Evolutionary conservation across 1,284 basidiomycete genomes (phyloP).

Genomic region (Rhodotorula sp.): DNA sequence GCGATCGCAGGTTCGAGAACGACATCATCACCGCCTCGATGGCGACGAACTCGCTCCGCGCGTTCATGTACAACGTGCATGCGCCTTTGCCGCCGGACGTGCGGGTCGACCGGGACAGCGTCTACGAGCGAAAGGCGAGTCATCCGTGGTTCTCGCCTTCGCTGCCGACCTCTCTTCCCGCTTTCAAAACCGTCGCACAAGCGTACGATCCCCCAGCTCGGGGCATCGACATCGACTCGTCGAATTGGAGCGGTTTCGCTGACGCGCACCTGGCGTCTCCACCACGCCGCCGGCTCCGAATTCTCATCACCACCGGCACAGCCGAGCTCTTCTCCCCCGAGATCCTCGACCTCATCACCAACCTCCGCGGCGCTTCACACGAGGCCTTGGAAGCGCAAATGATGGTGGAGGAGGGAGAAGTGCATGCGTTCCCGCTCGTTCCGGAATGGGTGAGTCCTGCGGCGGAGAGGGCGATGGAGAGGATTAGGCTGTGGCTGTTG

Average conservation of each 20-base stretch:
- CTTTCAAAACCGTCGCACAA: conserved; percentile 5
- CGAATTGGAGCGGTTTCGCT: not conserved
- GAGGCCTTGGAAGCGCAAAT: conserved; percentile 25
- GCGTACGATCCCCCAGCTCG: conserved; percentile 6
- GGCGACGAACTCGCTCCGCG: conserved; percentile 28
- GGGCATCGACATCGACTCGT: too few species aligned
- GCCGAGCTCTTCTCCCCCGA: conserved; percentile 40
- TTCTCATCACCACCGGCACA: conserved; percentile 31
- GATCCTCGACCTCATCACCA: conserved; percentile 19
- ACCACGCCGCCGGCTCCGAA: not conserved
- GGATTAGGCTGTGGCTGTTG: conserved; percentile 25
- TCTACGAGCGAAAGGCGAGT: not conserved
- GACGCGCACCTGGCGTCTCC: not conserved
- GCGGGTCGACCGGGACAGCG: not conserved
- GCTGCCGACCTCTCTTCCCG: conserved; percentile 17
- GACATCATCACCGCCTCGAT: conserved; percentile 39
- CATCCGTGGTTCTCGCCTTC: conserved; percentile 38
- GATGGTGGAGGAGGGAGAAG: conserved; percentile 34
- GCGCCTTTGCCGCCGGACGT: not conserved
- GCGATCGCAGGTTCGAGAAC: not conserved
- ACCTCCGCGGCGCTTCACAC: conserved; percentile 6
- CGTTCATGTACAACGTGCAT: not conserved
- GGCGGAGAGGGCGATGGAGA: conserved; percentile 17
- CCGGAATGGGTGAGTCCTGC: conserved; percentile 38
- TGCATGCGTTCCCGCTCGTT: conserved; percentile 41